Conservation (phyloP, 2,329 filamentous ascomycete species). For the Sporothrix variecibatus region DNA sequence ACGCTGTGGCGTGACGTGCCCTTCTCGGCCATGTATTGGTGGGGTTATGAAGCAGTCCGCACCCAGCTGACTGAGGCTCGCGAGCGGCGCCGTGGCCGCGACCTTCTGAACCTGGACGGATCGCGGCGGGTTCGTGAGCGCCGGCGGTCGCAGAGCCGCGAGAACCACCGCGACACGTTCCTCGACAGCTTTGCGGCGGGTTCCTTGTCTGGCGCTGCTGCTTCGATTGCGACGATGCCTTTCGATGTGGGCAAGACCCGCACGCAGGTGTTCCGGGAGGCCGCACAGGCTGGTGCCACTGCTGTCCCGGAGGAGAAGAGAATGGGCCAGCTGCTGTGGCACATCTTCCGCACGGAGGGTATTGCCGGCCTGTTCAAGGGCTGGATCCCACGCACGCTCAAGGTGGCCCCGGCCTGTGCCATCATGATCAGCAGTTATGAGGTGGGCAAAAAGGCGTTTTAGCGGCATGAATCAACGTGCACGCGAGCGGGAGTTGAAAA, state of each 20-base stretch:
- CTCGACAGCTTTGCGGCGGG: conserved; percentile 88
- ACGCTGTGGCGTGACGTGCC: conserved; percentile 97
- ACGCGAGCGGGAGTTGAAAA: conserved; percentile 31
- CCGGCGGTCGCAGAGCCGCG: conserved; percentile 61
- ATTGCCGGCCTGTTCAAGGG: conserved; percentile 80
- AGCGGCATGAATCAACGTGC: conserved; percentile 66
- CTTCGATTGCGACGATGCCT: conserved; percentile 86
- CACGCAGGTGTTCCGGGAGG: conserved; percentile 77
- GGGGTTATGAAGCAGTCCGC: conserved; percentile 87
- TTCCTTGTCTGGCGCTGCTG: conserved; percentile 77
- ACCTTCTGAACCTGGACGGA: conserved; percentile 39
- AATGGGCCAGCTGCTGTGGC: conserved; percentile 82
- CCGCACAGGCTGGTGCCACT: conserved; percentile 38
- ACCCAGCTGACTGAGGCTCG: conserved; percentile 70
- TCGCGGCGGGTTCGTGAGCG: conserved; percentile 45
- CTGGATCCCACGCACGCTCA: conserved; percentile 87
- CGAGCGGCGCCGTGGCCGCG: conserved; percentile 50
- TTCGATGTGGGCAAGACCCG: conserved; percentile 98
- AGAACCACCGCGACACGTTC: conserved; percentile 76
- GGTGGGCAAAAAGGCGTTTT: conserved; percentile 89
- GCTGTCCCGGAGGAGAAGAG: conserved; percentile 69
- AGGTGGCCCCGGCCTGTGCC: conserved; percentile 93
- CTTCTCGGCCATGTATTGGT: conserved; percentile 97
- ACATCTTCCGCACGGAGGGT: conserved; percentile 88
- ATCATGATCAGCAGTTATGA: conserved; percentile 99